Conservation (phyloP, 2,329 filamentous ascomycete species). For the Pseudogymnoascus sp. region DNA sequence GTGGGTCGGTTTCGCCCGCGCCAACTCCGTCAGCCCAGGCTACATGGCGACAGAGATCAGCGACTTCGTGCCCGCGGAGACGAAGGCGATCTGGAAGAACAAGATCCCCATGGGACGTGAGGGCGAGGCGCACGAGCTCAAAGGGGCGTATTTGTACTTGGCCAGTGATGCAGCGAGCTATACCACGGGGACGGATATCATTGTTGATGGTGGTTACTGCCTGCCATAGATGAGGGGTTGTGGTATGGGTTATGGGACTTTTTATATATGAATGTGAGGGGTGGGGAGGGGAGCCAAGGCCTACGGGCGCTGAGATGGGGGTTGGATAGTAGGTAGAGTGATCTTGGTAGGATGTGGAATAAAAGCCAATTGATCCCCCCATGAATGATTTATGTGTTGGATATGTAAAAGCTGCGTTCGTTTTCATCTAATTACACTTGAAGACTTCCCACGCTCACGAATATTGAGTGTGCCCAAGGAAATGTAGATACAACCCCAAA, state of each 20-base stretch:
- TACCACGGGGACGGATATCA: slow-evolving; percentile 51
- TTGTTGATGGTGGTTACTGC: slow-evolving; percentile 19
- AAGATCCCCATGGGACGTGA: slow-evolving; percentile 77
- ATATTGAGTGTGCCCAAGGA: background rate
- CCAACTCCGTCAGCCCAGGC: slow-evolving; percentile 65
- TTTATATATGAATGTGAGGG: background rate
- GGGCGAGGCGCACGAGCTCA: slow-evolving; percentile 65
- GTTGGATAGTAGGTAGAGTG: background rate
- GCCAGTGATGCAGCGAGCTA: slow-evolving; percentile 77
- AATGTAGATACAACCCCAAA: background rate
- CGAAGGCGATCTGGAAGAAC: slow-evolving; percentile 64
- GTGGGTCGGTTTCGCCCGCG: slow-evolving; percentile 67
- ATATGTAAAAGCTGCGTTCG: background rate
- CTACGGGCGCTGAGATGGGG: background rate
- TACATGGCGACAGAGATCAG: slow-evolving; percentile 71
- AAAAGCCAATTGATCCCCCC: slow-evolving; percentile 1
- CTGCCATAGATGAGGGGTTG: slow-evolving; percentile 1
- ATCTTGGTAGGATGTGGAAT: slow-evolving; percentile 1
- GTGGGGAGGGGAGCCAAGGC: background rate
- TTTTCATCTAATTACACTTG: too few species aligned
- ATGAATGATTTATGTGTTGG: background rate
- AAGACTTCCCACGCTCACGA: too few species aligned
- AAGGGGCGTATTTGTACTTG: slow-evolving; percentile 75
- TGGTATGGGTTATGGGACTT: background rate
- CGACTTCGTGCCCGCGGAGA: slow-evolving; percentile 54